These are phyloP conservation scores for Umbelopsis ramanniana DNA, from an alignment of 192 early-diverging fungal genomes.

Conservation along the genomic window DNA sequence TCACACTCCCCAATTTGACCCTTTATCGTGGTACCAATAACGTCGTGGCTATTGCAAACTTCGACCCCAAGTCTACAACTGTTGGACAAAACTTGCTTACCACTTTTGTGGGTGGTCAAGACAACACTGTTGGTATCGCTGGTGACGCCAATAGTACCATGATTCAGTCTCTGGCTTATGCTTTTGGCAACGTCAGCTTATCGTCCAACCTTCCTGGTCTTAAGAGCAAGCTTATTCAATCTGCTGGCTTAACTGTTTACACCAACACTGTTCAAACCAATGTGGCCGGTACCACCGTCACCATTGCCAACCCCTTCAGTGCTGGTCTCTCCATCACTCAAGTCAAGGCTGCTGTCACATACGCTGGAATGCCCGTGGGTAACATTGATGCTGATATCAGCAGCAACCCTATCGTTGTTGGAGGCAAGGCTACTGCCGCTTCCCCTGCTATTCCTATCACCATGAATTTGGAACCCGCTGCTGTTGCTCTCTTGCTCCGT, in stretches of 20 bases:
- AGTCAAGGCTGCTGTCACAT: slow-evolving; percentile 48
- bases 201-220: slow-evolving; percentile 51
- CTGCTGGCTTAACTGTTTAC: slow-evolving; percentile 44
- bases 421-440: slow-evolving; percentile 43
- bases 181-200: slow-evolving; percentile 46
- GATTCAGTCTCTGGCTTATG: slow-evolving; percentile 49
- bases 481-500: slow-evolving; percentile 48
- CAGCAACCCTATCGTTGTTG: slow-evolving; percentile 39
- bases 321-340: slow-evolving; percentile 48
- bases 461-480: slow-evolving; percentile 54
- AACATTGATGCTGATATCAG: slow-evolving; percentile 50
- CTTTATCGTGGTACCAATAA: slow-evolving; percentile 46
- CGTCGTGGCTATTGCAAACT: slow-evolving; percentile 40
- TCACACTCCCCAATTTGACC: slow-evolving; percentile 44
- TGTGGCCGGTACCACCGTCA: slow-evolving; percentile 46
- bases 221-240: slow-evolving; percentile 44
- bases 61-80: slow-evolving; percentile 46
- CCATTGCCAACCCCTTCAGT: slow-evolving; percentile 56
- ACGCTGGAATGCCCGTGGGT: slow-evolving; percentile 45
- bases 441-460: slow-evolving; percentile 42
- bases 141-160: slow-evolving; percentile 45
- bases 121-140: slow-evolving; percentile 46
- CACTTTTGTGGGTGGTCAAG: slow-evolving; percentile 49
- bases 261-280: slow-evolving; percentile 45
- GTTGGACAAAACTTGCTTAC: slow-evolving; percentile 51